Percentiles rank a stretch among this genome's conserved stretches.
phyloP scores from a whole-genome alignment of 768 basidiomycete species.

The Neoboletus brunneissimus region DNA sequence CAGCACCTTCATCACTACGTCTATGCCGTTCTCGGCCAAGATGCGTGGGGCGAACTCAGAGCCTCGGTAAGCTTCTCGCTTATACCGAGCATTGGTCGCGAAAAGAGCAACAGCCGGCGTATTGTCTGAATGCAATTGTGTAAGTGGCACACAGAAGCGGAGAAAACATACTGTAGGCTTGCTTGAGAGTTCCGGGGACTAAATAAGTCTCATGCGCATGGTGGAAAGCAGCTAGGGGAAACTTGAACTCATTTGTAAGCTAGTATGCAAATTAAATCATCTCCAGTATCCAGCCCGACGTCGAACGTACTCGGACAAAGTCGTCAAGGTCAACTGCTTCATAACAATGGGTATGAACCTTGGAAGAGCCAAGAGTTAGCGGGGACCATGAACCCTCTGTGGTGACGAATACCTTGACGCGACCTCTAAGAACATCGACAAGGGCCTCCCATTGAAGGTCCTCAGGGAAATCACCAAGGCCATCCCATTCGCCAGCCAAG shows the following conservation, averaged over 20 bases:
- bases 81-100: conserved; percentile 69
- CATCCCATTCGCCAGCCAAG: conserved; percentile 37
- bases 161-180: conserved; percentile 45
- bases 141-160: not conserved
- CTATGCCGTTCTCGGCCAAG: conserved; percentile 53
- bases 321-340: conserved; percentile 66
- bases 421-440: conserved; percentile 81
- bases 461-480: conserved; percentile 61
- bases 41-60: conserved; percentile 64
- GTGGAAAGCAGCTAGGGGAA: conserved; percentile 78
- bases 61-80: conserved; percentile 62
- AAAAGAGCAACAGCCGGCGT: conserved; percentile 79
- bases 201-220: conserved; percentile 90
- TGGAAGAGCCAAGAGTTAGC: not conserved
- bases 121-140: conserved; percentile 35
- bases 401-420: conserved; percentile 56
- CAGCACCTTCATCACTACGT: conserved; percentile 58
- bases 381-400: not conserved
- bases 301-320: conserved; percentile 55
- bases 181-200: conserved; percentile 78
- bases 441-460: conserved; percentile 71
- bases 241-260: conserved; percentile 90
- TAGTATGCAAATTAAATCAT: conserved; percentile 29
- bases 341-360: conserved; percentile 43
- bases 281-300: not conserved